Evolutionary conservation across 1,284 basidiomycete species (phyloP).

Genomic region (Pseudozyma hubeiensis): DNA sequence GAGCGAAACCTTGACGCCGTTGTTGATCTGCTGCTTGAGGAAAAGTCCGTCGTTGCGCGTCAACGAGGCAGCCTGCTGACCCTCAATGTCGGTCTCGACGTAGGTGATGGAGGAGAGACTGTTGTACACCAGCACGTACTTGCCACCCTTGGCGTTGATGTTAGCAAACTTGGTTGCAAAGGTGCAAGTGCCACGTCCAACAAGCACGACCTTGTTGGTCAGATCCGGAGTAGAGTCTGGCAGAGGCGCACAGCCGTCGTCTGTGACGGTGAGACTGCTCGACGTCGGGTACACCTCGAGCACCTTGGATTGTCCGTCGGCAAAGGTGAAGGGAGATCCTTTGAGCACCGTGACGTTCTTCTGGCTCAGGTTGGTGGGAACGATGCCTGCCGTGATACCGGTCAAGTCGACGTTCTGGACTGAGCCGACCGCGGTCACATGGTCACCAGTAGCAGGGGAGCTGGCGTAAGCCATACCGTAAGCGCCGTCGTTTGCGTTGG

Average conservation of each 20-base stretch:
- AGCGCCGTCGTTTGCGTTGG: constrained; percentile 69
- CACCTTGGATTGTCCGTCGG: constrained; percentile 28
- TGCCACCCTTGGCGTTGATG: constrained; percentile 67
- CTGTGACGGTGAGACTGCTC: constrained; percentile 40
- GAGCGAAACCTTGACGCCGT: constrained; percentile 70
- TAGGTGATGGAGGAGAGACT: constrained; percentile 63
- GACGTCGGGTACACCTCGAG: constrained; percentile 53
- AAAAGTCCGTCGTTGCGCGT: constrained; percentile 51
- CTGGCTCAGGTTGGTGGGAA: constrained; percentile 29
- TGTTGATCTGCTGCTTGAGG: constrained; percentile 70
- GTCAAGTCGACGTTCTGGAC: constrained; percentile 65
- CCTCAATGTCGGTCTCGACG: constrained; percentile 29
- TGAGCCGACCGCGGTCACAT: constrained; percentile 63
- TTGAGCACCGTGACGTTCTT: constrained; percentile 44
- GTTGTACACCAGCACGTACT: constrained; percentile 60
- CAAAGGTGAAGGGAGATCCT: constrained; percentile 48
- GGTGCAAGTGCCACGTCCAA: constrained; percentile 59
- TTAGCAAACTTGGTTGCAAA: constrained; percentile 57
- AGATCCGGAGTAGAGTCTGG: constrained; percentile 54
- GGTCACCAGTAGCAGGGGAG: constrained; percentile 68
- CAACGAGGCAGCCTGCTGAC: constrained; percentile 51
- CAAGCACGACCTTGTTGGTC: constrained; percentile 53
- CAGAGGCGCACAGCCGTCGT: constrained; percentile 51
- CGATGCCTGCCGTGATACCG: constrained; percentile 44
- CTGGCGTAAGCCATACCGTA: constrained; percentile 70